Base-by-base conservation (phyloP, 345 rosid genomes). In the Excoecaria agallocha region DNA sequence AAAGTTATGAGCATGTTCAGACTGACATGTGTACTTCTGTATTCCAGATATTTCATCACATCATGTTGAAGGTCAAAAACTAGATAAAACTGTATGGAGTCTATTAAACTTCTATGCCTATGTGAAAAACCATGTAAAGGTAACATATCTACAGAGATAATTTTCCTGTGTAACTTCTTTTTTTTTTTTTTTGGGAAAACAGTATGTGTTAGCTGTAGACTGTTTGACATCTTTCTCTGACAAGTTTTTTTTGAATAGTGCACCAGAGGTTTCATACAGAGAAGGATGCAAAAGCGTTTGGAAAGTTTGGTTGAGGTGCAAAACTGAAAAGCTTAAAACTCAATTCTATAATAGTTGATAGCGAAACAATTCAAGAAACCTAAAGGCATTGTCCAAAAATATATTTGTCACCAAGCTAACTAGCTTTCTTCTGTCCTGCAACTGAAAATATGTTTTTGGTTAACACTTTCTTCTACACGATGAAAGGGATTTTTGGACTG, bases 111-210 rank as follows among this genome's bases (percentile, higher is more conserved):
- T 94, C 87, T 83, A 91, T 68, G 87, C 94, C 63, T 86, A 85
- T 55, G 92, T 89, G 52, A 92, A 89, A 82, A 85, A 86, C 77
- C 93, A 94, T 46, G 86, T 92, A 13, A 92, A 92, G 98, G 97
- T 94, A 87, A 59, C 8, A 41, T 67, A 25, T 19, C 41, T 66
- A 0, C n/a, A 16, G 9, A 52, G n/a, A 68, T 22, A n/a, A 60
- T 66, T 38, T 39, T 59, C 25, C 25, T 30, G 22, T 3, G 11
- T 17, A 0, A n/a, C n/a, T n/a, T 57, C 48, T 25, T 51, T 37
- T 46, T 30, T 73, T n/a, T 30, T 30, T 17, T 46, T n/a, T n/a
- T n/a, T n/a, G n/a, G 41, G 41, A 61, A 20, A 24, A 43, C 38
- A 54, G 46, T 35, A 10, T 10, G 16, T 46, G 19, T 69, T 5